Conservation (phyloP, 768 basidiomycete species). For the Boletus subparvulus region DNA sequence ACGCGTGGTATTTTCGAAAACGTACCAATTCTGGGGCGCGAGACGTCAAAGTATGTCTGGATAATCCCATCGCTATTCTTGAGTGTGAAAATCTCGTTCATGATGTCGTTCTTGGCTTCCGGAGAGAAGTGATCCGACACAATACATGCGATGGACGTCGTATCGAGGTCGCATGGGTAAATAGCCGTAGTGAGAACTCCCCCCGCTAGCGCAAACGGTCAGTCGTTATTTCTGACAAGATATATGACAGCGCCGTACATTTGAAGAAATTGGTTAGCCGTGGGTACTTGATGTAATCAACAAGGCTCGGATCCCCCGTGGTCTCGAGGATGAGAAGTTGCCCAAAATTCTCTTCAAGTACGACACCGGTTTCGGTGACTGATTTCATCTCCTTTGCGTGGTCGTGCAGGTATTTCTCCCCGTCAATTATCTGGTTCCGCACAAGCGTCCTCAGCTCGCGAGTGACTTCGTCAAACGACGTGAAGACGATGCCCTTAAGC, state of each 20-base stretch:
- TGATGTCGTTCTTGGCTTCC: constrained; percentile 21
- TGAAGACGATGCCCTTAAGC: constrained; percentile 20
- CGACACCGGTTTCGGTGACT: neutral
- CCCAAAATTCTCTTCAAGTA: constrained; percentile 18
- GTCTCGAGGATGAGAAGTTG: constrained; percentile 24
- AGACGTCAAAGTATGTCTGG: neutral
- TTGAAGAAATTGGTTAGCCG: constrained; percentile 23
- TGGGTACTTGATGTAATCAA: constrained; percentile 18
- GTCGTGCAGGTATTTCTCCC: constrained; percentile 10
- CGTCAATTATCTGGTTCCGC: constrained; percentile 16
- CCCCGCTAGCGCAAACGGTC: constrained; percentile 3
- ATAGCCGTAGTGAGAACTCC: constrained; percentile 8
- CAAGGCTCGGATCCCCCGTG: constrained; percentile 15
- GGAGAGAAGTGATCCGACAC: constrained; percentile 12
- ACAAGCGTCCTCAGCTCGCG: constrained; percentile 15
- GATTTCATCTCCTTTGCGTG: constrained; percentile 20
- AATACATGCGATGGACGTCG: constrained; percentile 19
- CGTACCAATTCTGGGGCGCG: constrained; percentile 22
- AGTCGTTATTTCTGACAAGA: neutral
- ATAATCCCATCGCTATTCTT: constrained; percentile 21
- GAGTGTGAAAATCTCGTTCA: constrained; percentile 19
- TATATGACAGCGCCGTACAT: constrained; percentile 1
- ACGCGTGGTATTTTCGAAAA: neutral
- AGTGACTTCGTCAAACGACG: constrained; percentile 15
- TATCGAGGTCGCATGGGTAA: constrained; percentile 21